Conservation (phyloP, 768 basidiomycete genomes). For the Lactarius sanguifluus region DNA sequence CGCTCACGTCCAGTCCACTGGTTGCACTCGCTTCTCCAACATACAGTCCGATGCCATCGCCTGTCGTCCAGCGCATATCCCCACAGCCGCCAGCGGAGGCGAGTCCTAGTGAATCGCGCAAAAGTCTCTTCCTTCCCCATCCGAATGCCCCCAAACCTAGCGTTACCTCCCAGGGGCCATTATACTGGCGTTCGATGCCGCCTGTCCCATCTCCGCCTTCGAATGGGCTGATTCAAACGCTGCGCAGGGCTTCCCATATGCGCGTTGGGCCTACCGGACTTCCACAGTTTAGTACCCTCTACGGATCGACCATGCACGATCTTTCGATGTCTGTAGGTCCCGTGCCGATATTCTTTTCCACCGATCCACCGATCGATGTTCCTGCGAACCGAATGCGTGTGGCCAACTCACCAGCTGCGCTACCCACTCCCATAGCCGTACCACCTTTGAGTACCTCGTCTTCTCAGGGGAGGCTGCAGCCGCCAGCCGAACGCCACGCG, state of each 20-base stretch:
- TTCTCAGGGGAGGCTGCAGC: neutral
- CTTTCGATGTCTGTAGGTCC: conserved; percentile 51
- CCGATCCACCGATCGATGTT: conserved; percentile 47
- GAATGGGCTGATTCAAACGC: conserved; percentile 31
- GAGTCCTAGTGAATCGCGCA: conserved; percentile 31
- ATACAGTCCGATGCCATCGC: conserved; percentile 13
- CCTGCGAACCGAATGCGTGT: conserved; percentile 33
- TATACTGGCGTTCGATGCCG: conserved; percentile 49
- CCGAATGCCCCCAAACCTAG: conserved; percentile 53
- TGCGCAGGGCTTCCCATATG: conserved; percentile 31
- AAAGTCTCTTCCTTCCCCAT: conserved; percentile 52
- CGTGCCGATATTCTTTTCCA: conserved; percentile 59
- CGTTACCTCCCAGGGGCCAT: conserved; percentile 49
- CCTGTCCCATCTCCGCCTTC: conserved; percentile 32
- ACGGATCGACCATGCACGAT: conserved; percentile 55
- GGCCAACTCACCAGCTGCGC: conserved; percentile 30
- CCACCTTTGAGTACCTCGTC: neutral
- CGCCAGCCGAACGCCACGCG: neutral
- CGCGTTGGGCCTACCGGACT: conserved; percentile 31
- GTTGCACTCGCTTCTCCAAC: neutral
- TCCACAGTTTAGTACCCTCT: conserved; percentile 54
- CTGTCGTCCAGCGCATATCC: conserved; percentile 2
- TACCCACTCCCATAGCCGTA: conserved; percentile 22
- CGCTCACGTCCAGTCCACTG: neutral
- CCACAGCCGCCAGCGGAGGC: conserved; percentile 33